Base-by-base conservation (phyloP, 345 rosid species). In the Aurinia saxatilis region DNA sequence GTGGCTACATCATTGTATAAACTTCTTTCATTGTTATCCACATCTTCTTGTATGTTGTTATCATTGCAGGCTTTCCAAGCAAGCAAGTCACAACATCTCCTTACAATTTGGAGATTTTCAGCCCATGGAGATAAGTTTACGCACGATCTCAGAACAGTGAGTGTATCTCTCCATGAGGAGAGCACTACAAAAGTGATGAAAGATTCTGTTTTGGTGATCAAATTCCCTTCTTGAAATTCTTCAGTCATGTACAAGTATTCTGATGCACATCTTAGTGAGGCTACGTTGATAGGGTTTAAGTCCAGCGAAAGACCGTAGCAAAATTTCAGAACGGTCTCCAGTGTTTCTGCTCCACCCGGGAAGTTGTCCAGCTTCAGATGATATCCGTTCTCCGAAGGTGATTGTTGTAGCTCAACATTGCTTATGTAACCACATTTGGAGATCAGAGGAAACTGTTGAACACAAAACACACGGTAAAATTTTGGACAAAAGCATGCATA, bases 161-260 rank as follows among this genome's bases (percentile, higher is more conserved):
- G 80, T 48, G 87, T 88, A 39, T 86, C 95, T 76, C 78, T 88
- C 95, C 96, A 83, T 19, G 98, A 84, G 31, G 91, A 71, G 42
- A 83, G 78, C 57, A 85, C 76, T 25, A 88, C 85, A 42, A 92
- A 82, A 13, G 95, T 84, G 74, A 92, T 86, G 77, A 86, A 88
- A 60, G 85, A 65, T 66, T 92, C 95, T 48, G 96, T 78, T 74
- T 86, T 84, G 11, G 95, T 55, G 59, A 88, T 83, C 8, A 88
- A 81, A 35, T 88, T 86, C 45, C 93, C 87, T 6, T 85, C 96
- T 76, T 88, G 89, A 49, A 78, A 66, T 23, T 91, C 96, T 78
- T 88, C 95, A 1, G 89, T 84, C 92, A 84, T 91, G 67, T 88
- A 93, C 54, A 88, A 74, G 67, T 73, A 88, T 47, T 88, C 91